Evolutionary conservation across 2,329 filamentous ascomycete genomes (phyloP).

Genomic region (Fusarium pseudograminearum): DNA sequence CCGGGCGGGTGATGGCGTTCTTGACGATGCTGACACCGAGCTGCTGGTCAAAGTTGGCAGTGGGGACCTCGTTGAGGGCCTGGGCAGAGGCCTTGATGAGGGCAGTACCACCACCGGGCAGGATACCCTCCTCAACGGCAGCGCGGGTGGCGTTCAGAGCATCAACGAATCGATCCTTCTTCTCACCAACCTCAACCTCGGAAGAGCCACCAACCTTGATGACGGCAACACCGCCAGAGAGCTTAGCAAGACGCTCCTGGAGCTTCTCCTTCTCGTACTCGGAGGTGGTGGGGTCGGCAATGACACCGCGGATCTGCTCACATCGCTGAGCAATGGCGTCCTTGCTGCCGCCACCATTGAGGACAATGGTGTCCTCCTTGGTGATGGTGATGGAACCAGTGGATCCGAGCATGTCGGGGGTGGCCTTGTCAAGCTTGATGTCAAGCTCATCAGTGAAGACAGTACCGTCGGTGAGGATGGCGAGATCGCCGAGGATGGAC

Average conservation of each 20-base stretch:
- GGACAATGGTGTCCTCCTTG: constrained; percentile 99
- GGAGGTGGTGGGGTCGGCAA: constrained; percentile 91
- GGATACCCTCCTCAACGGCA: constrained; percentile 98
- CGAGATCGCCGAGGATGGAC: constrained; percentile 97
- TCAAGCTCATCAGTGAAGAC: constrained; percentile 99
- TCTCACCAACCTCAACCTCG: constrained; percentile 98
- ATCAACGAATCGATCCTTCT: constrained; percentile 99
- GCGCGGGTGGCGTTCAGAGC: constrained; percentile 97
- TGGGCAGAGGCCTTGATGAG: constrained; percentile 97
- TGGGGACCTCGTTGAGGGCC: constrained; percentile 84
- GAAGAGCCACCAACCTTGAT: constrained; percentile 99
- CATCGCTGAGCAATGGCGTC: constrained; percentile 93
- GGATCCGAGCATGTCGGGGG: constrained; percentile 93
- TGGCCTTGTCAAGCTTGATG: constrained; percentile 99
- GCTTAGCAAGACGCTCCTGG: constrained; percentile 98
- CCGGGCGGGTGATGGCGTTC: constrained; percentile 96
- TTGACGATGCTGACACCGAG: constrained; percentile 98
- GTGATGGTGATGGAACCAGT: constrained; percentile 99
- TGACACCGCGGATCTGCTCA: constrained; percentile 98
- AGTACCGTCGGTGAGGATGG: constrained; percentile 93
- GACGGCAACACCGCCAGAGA: constrained; percentile 98
- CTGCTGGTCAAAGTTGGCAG: constrained; percentile 98
- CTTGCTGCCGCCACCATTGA: constrained; percentile 97
- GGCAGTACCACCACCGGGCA: constrained; percentile 97
- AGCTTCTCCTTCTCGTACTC: constrained; percentile 99